phyloP scores from a whole-genome alignment of 2,329 filamentous ascomycete species.

The Aplosporella prunicola region DNA sequence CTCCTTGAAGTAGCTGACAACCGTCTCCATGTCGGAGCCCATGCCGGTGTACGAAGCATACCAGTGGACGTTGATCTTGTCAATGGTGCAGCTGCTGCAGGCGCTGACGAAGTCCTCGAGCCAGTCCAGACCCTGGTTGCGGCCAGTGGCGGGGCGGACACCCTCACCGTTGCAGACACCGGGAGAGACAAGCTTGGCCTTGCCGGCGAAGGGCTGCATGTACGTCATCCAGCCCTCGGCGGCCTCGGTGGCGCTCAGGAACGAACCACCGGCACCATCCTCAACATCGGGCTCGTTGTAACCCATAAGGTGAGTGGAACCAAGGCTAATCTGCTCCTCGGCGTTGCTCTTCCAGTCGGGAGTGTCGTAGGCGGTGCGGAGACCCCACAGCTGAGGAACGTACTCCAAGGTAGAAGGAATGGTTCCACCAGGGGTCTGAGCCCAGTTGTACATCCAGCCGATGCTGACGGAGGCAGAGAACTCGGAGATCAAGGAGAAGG shows the following conservation, averaged over 20 bases:
- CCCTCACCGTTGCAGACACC: slow-evolving; percentile 52
- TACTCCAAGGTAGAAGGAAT: slow-evolving; percentile 39
- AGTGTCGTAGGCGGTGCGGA: slow-evolving; percentile 33
- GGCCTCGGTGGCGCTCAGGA: slow-evolving; percentile 44
- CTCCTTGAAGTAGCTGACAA: slow-evolving; percentile 43
- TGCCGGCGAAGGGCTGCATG: slow-evolving; percentile 47
- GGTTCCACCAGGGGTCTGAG: slow-evolving; percentile 33
- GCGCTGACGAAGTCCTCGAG: slow-evolving; percentile 43
- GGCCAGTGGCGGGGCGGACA: slow-evolving; percentile 4
- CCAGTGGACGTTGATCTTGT: slow-evolving; percentile 57
- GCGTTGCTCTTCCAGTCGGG: slow-evolving; percentile 44
- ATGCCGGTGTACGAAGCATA: slow-evolving; percentile 37
- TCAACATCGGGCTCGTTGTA: slow-evolving; percentile 64
- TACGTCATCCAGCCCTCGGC: slow-evolving; percentile 45
- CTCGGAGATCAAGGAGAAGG: slow-evolving; percentile 37
- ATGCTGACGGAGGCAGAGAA: slow-evolving; percentile 38
- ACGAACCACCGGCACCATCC: slow-evolving; percentile 49
- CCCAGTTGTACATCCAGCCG: slow-evolving; percentile 59
- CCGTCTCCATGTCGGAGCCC: slow-evolving; percentile 23
- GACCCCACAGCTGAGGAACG: slow-evolving; percentile 57
- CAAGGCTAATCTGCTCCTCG: slow-evolving; percentile 42
- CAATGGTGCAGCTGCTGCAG: slow-evolving; percentile 46
- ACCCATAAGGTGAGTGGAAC: slow-evolving; percentile 49
- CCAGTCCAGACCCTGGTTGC: slow-evolving; percentile 45
- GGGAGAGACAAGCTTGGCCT: slow-evolving; percentile 48